Evolutionary conservation across 176 grass and related monocot species (phyloP), one percentile per base, ranked within the genome.

Genomic region (Aegilops umbellulata): DNA sequence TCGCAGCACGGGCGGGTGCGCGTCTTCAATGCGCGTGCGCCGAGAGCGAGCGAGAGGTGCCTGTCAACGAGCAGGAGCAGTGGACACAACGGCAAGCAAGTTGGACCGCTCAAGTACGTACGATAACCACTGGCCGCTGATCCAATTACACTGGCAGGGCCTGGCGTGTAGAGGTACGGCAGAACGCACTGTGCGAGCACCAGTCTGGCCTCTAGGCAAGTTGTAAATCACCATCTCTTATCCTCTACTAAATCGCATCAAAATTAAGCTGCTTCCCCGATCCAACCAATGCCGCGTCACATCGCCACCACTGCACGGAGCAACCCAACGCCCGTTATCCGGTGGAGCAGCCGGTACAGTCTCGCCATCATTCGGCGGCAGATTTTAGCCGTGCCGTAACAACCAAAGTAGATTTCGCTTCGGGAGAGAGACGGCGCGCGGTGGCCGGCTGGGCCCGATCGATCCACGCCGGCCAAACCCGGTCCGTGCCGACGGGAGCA

Each of bases 41-140:
- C 19, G 78, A 25, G 29, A 20, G 23, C 22, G 22, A 13, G n/a
- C 22, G 10, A 84, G 60, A 74, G 60, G 46, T 61, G 80, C 83
- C 89, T 16, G 47, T 57, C 53, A 74, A 74, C 63, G 27, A 31
- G 19, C 68, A 15, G 66, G 66, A 87, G 80, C 80, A 67, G 80
- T 90, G 76, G 85, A 90, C 23, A 87, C 74, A 47, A 80, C 85
- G 85, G 80, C 80, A 90, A 67, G 84, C 74, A 79, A 83, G 58
- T 47, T 16, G 7, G 11, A 25, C 4, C 1, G 46, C 14, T 49
- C 47, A 22, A 57, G 70, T 39, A 23, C 34, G 58, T 71, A 58
- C 67, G 76, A 57, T 23, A 35, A 2, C 31, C 24, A 80, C 76
- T 61, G 44, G 70, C 24, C 35, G 82, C 71, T 34, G 80, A 34